phyloP scores from a whole-genome alignment of 225 moss, liverwort and hornwort species.

The Anthoceros angustus region DNA sequence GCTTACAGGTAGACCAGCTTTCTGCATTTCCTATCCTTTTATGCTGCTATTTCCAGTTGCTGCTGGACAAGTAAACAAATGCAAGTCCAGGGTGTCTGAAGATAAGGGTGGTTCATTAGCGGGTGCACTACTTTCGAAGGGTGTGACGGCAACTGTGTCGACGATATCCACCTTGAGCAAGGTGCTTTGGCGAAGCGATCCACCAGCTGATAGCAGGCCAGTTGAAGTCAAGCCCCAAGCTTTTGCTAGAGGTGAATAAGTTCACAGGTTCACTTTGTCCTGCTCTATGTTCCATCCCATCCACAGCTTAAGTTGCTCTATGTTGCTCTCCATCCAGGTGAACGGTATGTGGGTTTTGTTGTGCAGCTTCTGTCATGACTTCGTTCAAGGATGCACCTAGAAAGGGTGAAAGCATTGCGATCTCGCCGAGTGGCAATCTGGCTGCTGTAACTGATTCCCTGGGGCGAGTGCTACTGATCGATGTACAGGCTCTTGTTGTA shows the following conservation, averaged over 20 bases:
- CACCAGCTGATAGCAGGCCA: conserved; percentile 81
- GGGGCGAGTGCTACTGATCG: conserved; percentile 88
- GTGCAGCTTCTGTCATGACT: conserved; percentile 85
- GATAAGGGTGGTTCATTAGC: conserved; percentile 79
- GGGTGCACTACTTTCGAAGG: conserved; percentile 75
- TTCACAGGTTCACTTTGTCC: not conserved
- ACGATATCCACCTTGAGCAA: conserved; percentile 68
- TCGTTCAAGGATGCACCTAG: conserved; percentile 68
- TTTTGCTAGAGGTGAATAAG: conserved; percentile 59
- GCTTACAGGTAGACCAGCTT: conserved; percentile 55
- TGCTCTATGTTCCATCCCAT: not conserved
- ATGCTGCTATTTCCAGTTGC: not conserved
- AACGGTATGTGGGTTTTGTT: conserved; percentile 5
- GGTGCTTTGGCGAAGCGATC: conserved; percentile 75
- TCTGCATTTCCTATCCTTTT: not conserved
- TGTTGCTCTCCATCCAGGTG: not conserved
- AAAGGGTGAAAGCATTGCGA: conserved; percentile 84
- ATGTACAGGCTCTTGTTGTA: conserved; percentile 95
- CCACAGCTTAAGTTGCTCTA: not conserved
- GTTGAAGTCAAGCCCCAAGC: conserved; percentile 73
- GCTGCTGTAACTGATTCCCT: conserved; percentile 93
- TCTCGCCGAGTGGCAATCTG: conserved; percentile 82
- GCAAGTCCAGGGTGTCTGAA: conserved; percentile 61
- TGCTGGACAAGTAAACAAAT: not conserved
- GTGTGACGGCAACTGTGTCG: conserved; percentile 90